Base-by-base conservation (phyloP, 257 asterid species). In the Solanum appendiculatum region DNA sequence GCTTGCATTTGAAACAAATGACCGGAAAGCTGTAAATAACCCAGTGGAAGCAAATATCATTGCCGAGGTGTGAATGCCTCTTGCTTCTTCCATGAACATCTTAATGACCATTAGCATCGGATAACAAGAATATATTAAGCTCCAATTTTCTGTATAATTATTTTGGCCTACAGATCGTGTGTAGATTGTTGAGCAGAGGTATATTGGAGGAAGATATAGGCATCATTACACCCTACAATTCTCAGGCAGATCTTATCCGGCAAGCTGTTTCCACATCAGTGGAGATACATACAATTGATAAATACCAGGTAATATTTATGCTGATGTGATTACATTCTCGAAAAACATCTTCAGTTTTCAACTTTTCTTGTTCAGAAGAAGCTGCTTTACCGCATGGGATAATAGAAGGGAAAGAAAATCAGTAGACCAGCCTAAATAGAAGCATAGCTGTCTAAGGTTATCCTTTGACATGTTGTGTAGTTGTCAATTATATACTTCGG, bases 251-350 rank as follows among this genome's bases (percentile, higher is more conserved):
- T 90, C 94, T 94, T 86, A 93, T 95, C 82, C 92, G 89, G 63
- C 93, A 89, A 91, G 87, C 92, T 87, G 92, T 94, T 89, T 89
- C 95, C 39, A 90, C 92, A 48, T 91, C 93, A 51, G 96, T 97
- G 88, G 99, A 97, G 94, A 92, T 93, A 90, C 98, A 97, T 85
- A 97, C 99, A 83, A 95, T 97, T 80, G 99, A 97, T 91, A 97
- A 95, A 91, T 97, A 97, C 90, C 99, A 97, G 99, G 99, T 97
- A 51, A 86, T 82, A n/a, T 74, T 21, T 51, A 31, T 69, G 68
- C 64, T 48, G 29, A 46, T 46, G 42, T 29, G 40, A 80, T 80
- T 5, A 80, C 66, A 80, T 80, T 27, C 85, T 80, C 37, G 42
- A 80, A 27, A 25, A 48, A 29, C 42, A 80, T 46, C 68, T 29